phyloP scores from a whole-genome alignment of 371 early-diverging fungal species.

The Mucor saturninus region DNA sequence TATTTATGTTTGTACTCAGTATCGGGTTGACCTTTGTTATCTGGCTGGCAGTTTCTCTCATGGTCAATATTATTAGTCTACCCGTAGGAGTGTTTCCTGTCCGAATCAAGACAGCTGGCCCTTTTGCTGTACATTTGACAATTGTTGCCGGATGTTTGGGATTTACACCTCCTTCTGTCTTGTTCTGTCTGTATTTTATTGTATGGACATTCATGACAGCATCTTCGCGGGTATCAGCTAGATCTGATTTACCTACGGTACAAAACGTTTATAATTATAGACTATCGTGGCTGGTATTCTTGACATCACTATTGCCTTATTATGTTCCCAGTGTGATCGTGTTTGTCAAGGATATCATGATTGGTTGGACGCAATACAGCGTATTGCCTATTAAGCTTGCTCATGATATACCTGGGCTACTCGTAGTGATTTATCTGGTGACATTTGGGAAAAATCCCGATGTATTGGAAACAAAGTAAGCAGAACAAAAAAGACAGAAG shows the following conservation, averaged over 20 bases:
- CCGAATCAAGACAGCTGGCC: background rate
- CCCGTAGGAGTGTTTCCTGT: constrained; percentile 5
- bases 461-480: constrained; percentile 10
- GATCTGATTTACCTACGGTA: constrained; percentile 15
- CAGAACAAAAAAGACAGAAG: background rate
- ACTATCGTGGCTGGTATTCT: constrained; percentile 53
- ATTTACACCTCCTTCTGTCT: constrained; percentile 25
- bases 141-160: constrained; percentile 15
- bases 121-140: constrained; percentile 1
- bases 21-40: constrained; percentile 13
- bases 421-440: constrained; percentile 6
- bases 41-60: constrained; percentile 7
- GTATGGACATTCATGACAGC: constrained; percentile 15
- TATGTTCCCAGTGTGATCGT: constrained; percentile 50
- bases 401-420: constrained; percentile 12
- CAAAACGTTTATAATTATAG: constrained; percentile 47
- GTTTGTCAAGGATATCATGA: constrained; percentile 49
- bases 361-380: constrained; percentile 43
- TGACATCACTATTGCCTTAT: constrained; percentile 54
- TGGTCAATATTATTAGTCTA: background rate
- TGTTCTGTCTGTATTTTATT: constrained; percentile 16
- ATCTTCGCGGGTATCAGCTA: constrained; percentile 4
- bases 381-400: background rate
- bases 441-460: constrained; percentile 10
- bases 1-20: constrained; percentile 30